These are phyloP conservation scores for Helicostylum pulchrum DNA, from an alignment of 192 early-diverging fungal genomes.

Conservation along the genomic window DNA sequence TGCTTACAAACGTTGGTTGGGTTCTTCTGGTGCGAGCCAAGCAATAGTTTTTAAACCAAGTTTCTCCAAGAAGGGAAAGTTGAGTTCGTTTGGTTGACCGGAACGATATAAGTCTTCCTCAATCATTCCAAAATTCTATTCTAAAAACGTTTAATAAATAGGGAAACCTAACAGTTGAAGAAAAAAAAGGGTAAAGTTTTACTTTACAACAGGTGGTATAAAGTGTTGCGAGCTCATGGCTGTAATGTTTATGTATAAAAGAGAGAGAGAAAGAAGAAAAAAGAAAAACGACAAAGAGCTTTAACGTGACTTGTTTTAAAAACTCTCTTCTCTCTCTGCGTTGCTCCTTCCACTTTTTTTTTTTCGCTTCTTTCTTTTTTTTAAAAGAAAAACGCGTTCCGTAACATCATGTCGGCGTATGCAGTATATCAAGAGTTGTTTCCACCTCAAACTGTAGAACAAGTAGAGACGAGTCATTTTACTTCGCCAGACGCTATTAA, in stretches of 20 bases:
- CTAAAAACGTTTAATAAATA: no score
- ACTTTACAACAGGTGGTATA: slow-evolving; percentile 69
- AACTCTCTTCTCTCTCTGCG: no score
- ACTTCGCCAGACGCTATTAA: slow-evolving; percentile 57
- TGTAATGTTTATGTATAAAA: neutral
- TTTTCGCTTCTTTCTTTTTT: neutral
- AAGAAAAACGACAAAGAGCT: neutral
- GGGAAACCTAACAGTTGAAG: neutral
- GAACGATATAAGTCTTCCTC: slow-evolving; percentile 97
- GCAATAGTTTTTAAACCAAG: slow-evolving; percentile 91
- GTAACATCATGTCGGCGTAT: slow-evolving; percentile 45
- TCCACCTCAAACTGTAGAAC: slow-evolving; percentile 61
- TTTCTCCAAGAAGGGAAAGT: slow-evolving; percentile 98
- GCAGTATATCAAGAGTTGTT: slow-evolving; percentile 59
- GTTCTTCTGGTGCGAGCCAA: slow-evolving; percentile 96
- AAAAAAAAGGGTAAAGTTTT: no score
- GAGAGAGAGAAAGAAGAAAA: neutral
- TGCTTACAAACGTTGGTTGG: slow-evolving; percentile 85
- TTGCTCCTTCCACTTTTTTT: neutral
- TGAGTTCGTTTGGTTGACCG: slow-evolving; percentile 97
- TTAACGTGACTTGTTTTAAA: no score
- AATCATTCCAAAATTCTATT: slow-evolving; percentile 94
- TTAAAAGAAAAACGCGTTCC: neutral
- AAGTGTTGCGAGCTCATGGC: slow-evolving; percentile 70
- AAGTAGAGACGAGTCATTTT: slow-evolving; percentile 58